Conservation (phyloP, 148 eudicot genomes). For the Rhododendron ovatum region DNA sequence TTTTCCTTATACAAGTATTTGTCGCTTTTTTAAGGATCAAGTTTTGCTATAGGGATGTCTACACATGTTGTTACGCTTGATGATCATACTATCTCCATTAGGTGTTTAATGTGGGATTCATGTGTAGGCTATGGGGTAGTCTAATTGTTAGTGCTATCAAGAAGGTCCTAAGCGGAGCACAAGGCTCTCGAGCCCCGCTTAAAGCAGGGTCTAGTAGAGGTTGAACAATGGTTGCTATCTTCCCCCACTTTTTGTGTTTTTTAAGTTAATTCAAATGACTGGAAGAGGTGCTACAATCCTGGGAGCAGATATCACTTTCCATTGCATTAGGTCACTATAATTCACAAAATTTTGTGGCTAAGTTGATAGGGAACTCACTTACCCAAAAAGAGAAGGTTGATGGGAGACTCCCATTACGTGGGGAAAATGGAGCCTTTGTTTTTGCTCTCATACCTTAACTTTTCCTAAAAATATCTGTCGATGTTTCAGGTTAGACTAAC, state of each 20-base stretch:
- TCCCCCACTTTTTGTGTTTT: not conserved
- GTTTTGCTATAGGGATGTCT: not conserved
- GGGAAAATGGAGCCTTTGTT: not conserved
- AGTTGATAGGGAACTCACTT: too few species aligned
- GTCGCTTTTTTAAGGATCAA: not conserved
- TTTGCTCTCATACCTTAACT: not conserved
- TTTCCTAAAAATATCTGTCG: not conserved
- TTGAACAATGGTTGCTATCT: not conserved
- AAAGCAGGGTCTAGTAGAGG: not conserved
- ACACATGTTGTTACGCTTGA: not conserved
- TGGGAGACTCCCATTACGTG: not conserved
- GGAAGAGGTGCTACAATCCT: not conserved
- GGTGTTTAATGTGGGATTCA: not conserved
- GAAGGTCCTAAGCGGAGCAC: not conserved
- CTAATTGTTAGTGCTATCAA: not conserved
- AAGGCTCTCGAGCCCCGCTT: not conserved
- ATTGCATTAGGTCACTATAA: not conserved
- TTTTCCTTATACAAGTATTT: not conserved
- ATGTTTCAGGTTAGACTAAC: not conserved
- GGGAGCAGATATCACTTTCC: not conserved
- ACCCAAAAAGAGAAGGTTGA: not conserved
- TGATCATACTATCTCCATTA: not conserved
- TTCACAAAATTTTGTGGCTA: not conserved
- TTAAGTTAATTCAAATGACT: not conserved
- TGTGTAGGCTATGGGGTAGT: not conserved